Evolutionary conservation across 2,329 filamentous ascomycete species (phyloP).

Genomic region (Diaporthe australafricana): DNA sequence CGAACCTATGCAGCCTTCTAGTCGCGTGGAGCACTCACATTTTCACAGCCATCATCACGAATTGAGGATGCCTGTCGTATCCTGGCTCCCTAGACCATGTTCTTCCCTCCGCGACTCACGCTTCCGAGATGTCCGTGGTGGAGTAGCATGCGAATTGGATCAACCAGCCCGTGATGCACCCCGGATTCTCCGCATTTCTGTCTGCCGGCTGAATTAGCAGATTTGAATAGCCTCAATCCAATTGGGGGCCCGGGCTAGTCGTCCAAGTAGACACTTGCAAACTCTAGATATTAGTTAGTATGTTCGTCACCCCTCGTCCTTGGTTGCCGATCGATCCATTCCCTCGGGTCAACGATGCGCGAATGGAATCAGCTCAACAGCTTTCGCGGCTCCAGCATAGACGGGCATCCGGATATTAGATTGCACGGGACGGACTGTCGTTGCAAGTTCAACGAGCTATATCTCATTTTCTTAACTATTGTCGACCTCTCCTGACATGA

Average conservation of each 20-base stretch:
- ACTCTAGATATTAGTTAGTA: conserved; percentile 16
- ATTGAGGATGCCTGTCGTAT: neutral
- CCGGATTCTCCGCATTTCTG: conserved; percentile 35
- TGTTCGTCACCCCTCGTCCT: conserved; percentile 6
- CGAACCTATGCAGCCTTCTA: neutral
- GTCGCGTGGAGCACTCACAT: neutral
- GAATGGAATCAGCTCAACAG: conserved; percentile 6
- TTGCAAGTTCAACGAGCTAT: neutral
- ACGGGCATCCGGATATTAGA: neutral
- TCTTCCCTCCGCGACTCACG: neutral
- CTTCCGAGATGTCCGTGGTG: neutral
- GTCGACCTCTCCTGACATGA: neutral
- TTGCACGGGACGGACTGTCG: neutral
- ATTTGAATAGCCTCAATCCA: conserved; percentile 33
- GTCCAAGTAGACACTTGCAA: neutral
- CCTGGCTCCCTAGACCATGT: neutral
- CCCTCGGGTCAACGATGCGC: conserved; percentile 34
- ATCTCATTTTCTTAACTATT: neutral
- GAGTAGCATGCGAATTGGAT: neutral
- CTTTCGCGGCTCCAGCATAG: neutral
- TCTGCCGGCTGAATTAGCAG: conserved; percentile 13
- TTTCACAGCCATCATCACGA: neutral
- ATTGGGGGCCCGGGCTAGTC: conserved; percentile 7
- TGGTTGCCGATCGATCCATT: conserved; percentile 12
- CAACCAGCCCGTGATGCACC: conserved; percentile 21